Evolutionary conservation across 2,329 filamentous ascomycete species (phyloP).

Genomic region (Berkeleyomyces basicola): DNA sequence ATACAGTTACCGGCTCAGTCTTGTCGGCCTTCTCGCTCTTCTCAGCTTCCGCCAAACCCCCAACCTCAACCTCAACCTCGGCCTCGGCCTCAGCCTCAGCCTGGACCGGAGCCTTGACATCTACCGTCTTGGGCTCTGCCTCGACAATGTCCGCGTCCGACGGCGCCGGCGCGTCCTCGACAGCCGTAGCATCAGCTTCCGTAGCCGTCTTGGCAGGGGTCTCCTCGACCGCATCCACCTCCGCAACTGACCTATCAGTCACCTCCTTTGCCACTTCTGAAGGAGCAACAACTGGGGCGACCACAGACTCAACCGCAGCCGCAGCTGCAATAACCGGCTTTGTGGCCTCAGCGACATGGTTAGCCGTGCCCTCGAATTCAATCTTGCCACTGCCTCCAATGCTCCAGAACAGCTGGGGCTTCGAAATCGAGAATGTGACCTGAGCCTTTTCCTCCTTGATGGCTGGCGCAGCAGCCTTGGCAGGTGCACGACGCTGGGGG

Average conservation of each 20-base stretch:
- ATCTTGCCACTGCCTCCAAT: conserved; percentile 33
- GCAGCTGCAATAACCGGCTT: not conserved
- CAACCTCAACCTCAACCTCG: not conserved
- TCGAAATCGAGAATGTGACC: conserved; percentile 28
- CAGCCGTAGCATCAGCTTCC: not conserved
- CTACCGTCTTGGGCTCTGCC: not conserved
- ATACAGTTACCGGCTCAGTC: conserved; percentile 1
- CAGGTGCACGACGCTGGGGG: conserved; percentile 58
- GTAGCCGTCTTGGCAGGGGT: not conserved
- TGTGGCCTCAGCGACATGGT: not conserved
- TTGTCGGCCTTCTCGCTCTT: conserved; percentile 9
- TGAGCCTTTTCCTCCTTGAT: conserved; percentile 20
- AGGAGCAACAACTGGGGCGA: not conserved
- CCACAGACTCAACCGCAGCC: not conserved
- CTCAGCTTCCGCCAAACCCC: not conserved
- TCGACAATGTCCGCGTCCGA: not conserved
- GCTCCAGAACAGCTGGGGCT: conserved; percentile 33
- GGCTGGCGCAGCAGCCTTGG: conserved; percentile 29
- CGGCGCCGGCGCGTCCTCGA: not conserved
- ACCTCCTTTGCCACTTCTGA: not conserved
- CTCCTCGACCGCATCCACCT: not conserved
- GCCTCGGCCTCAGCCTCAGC: not conserved
- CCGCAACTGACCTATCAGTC: not conserved
- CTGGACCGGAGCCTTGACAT: too few relatives aligned
- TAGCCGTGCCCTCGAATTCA: conserved; percentile 24